Conservation (phyloP, 75 land plant genomes). For the Pinus tabuliformis region DNA sequence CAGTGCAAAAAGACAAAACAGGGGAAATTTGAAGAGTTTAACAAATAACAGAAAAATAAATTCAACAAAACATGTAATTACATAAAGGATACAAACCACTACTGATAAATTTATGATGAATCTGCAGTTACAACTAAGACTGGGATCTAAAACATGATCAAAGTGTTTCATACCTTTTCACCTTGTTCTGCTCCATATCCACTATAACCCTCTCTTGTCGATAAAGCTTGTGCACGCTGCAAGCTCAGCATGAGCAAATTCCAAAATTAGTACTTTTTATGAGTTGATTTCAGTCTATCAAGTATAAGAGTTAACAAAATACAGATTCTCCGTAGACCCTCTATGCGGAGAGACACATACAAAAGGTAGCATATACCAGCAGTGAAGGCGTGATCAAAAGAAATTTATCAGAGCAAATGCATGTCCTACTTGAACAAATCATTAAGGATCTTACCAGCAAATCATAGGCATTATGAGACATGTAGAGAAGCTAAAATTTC, state of each 20-base stretch:
- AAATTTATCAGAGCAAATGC: background rate
- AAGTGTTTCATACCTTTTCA: conserved; percentile 37
- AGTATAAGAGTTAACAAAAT: background rate
- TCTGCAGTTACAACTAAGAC: background rate
- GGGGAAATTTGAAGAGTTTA: no score
- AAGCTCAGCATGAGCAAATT: conserved; percentile 5
- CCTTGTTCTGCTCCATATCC: conserved; percentile 89
- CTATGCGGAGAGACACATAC: background rate
- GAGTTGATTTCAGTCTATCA: background rate
- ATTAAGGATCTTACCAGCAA: background rate
- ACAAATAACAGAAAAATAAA: no score
- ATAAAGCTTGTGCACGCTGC: conserved; percentile 54
- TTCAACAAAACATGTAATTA: background rate
- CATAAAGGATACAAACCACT: background rate
- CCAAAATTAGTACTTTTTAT: background rate
- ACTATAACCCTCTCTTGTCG: conserved; percentile 62
- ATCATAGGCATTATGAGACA: background rate
- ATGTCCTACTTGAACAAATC: background rate
- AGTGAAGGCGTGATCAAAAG: background rate
- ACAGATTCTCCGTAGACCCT: background rate
- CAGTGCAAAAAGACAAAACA: no score
- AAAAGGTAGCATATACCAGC: background rate
- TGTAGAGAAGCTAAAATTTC: no score
- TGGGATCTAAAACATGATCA: background rate
- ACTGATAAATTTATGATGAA: background rate